Conservation (phyloP, 2,329 filamentous ascomycete genomes). For the Metarhizium guizhouense region DNA sequence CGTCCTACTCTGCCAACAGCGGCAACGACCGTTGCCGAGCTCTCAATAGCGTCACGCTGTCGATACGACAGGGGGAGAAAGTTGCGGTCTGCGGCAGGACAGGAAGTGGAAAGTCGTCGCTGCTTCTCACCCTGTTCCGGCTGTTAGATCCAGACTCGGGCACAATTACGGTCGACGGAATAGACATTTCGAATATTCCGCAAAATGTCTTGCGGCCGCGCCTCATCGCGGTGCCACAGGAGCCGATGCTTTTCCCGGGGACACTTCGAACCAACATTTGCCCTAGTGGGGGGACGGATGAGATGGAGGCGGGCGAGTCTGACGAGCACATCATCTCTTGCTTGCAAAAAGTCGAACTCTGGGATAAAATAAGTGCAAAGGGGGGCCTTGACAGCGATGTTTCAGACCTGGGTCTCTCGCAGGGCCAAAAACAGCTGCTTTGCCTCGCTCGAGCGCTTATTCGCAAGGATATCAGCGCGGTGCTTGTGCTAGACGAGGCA, state of each 20-base stretch:
- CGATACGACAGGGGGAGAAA: no score
- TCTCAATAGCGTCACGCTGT: no score
- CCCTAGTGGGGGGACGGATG: no score
- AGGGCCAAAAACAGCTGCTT: conserved; percentile 15
- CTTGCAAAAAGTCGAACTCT: conserved; percentile 11
- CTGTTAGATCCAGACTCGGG: no score
- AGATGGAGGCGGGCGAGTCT: background rate
- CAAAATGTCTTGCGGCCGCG: conserved; percentile 30
- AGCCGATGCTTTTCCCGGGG: conserved; percentile 36
- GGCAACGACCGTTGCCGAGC: no score
- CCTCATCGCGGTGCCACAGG: conserved; percentile 41
- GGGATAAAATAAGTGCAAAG: conserved; percentile 4
- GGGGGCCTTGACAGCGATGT: conserved; percentile 12
- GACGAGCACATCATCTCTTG: conserved; percentile 9
- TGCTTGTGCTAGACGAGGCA: conserved; percentile 30
- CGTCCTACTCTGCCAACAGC: no score
- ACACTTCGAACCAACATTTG: conserved; percentile 18
- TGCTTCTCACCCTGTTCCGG: no score
- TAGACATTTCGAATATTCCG: conserved; percentile 25
- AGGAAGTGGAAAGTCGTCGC: no score
- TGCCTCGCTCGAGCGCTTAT: conserved; percentile 18
- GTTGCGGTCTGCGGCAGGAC: no score
- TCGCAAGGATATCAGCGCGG: conserved; percentile 12
- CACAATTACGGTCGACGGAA: no score
- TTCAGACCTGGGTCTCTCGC: conserved; percentile 9